Evolutionary conservation across 2,329 filamentous ascomycete genomes (phyloP), one percentile per base, ranked within the genome.

Genomic region (Aspergillus piperis): DNA sequence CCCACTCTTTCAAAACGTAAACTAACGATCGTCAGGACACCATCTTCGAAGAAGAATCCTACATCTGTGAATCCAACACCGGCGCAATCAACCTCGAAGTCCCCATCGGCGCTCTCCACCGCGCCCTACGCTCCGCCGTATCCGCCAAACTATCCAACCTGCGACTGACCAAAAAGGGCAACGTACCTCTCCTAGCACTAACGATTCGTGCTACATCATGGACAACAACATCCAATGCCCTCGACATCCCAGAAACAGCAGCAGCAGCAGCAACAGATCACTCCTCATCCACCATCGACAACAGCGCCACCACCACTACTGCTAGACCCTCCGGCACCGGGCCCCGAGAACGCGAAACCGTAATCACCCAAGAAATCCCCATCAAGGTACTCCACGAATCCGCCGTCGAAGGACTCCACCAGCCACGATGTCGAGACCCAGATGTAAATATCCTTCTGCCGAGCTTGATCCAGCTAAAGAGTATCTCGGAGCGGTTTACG

Each of bases 71-170:
- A 75, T 96, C 93, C 53, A 90, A 90, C 54, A 89, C 92, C 51
- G 96, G 96, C 77, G 91, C 92, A 56, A 97, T 99, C 79, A 97
- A 99, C 78, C 88, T 99, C 64, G 95, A 99, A 79, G 86, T 99
- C 1, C 92, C 95, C 25, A 87, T 98, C n/a, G 85, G 86, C 13
- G 89, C 91, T 2, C 86, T 99, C 21, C 91, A 95, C 70, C 89
- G 93, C 61, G 95, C 95, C n/a, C 87, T 99, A 60, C 92, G 89
- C 70, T 97, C 93, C 38, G 94, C 94, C 48, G 81, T 90, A 56
- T 89, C 91, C 72, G 91, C 91, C 69, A 87, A 89, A 17, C 89
- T 91, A 17, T 92, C 93, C 57, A 90, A 89, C 13, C 86, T 99
- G 41, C 90, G 94, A 41, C 86, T 99, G 44, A 97, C 94, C 23